Evolutionary conservation across 2,329 filamentous ascomycete species (phyloP), one percentile per base, ranked within the genome.

Genomic region (Laburnicola sp.): DNA sequence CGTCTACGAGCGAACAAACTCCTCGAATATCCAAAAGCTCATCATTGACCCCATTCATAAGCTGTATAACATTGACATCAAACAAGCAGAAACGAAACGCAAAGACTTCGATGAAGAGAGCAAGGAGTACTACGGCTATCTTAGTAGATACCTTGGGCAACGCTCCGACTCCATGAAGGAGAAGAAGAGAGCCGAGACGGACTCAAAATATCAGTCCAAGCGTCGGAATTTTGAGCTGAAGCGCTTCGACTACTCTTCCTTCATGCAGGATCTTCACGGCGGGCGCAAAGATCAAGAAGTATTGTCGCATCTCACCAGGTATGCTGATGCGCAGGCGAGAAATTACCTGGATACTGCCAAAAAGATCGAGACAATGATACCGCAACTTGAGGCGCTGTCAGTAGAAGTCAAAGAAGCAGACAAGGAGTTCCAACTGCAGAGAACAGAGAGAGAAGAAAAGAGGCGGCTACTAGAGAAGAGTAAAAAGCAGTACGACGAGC

Each of bases 271-370:
- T 76, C 80, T 99, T n/a, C 94, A 97, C 57, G 94, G 94, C 27
- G 94, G 94, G n/a, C 87, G 94, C 56, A 99, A 97, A 71, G 94
- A 99, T 65, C 94, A 97, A 68, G 94, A 99, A 71, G 89, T 99
- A 3, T 75, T 99, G 27, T 97, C 93, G 1, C 89, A 97, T 68
- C 80, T 99, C 28, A 99, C 94, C 1, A 93, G 88, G 69, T 99
- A 92, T 70, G 95, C 95, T 7, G 91, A 96, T 69, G 85, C 87
- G 2, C 94, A 99, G 69, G 90, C 94, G 11, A 87, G 84, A 64
- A 86, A 83, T 52, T 97, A 96, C 66, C 78, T 97, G 45, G 78
- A 82, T 1, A 88, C 92, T 0, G 88, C 93, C 9, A 92, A 92
- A 73, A 96, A 88, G 72, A 87, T 99, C 43, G 92, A 96, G 58